Percentiles rank a stretch among this genome's conserved stretches.
Conservation (phyloP, 169 alveolate species). For the Eimeria sp. region DNA sequence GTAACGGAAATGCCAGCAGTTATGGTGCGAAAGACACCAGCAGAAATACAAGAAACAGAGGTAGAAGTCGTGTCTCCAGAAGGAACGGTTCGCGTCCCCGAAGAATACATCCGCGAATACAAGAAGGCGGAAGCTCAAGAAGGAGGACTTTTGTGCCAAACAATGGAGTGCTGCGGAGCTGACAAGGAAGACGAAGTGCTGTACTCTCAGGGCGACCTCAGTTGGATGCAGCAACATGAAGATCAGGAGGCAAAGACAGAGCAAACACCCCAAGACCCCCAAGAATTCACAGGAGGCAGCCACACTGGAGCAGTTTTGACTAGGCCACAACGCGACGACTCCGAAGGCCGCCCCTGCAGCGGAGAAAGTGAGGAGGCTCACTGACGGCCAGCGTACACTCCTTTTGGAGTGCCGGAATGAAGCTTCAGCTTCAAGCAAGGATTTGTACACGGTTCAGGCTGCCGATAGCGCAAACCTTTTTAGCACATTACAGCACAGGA, state of each 20-base stretch:
- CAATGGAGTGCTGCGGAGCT: slow-evolving; percentile 75
- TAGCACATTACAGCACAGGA: slow-evolving; percentile 25
- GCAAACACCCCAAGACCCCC: background rate
- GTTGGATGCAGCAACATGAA: slow-evolving; percentile 51
- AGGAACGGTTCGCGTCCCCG: slow-evolving; percentile 88
- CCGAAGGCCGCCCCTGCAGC: slow-evolving; percentile 44
- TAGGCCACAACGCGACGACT: background rate
- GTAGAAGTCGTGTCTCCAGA: slow-evolving; percentile 86
- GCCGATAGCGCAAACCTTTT: background rate
- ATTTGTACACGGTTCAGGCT: background rate
- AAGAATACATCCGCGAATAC: slow-evolving; percentile 86
- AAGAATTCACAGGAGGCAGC: slow-evolving; percentile 12
- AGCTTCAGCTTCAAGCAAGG: background rate
- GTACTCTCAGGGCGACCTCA: slow-evolving; percentile 48
- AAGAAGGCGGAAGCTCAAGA: slow-evolving; percentile 34
- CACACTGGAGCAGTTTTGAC: slow-evolving; percentile 54
- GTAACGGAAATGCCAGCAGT: slow-evolving; percentile 92
- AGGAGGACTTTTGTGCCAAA: slow-evolving; percentile 51
- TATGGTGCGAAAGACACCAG: slow-evolving; percentile 88
- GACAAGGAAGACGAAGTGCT: slow-evolving; percentile 72
- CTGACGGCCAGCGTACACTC: background rate
- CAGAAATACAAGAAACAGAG: slow-evolving; percentile 83
- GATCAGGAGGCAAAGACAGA: slow-evolving; percentile 7
- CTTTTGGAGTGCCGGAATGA: background rate
- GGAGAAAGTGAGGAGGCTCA: slow-evolving; percentile 40